A percentile compares a stretch with the other conserved stretches of the same genome.
Evolutionary conservation across 805 yeast species (phyloP).

Genomic region (Ogataea trehalophila): DNA sequence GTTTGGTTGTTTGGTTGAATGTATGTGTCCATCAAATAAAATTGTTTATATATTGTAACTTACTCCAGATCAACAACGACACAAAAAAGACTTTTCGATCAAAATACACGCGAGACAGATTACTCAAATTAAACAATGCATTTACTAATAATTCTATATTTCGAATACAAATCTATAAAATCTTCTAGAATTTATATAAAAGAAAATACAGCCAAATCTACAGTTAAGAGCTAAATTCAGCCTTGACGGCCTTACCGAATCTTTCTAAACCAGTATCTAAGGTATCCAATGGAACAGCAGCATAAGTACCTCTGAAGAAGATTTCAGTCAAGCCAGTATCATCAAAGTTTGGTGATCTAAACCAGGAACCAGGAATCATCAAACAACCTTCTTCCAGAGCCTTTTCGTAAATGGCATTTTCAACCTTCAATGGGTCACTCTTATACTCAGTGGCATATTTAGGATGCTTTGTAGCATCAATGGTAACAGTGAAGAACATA

Average conservation of each 20-base stretch:
- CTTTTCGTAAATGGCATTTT: slow-evolving; percentile 55
- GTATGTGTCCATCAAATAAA: no score
- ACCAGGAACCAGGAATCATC: slow-evolving; percentile 84
- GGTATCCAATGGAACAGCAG: slow-evolving; percentile 71
- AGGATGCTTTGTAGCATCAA: slow-evolving; percentile 81
- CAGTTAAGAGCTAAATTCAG: slow-evolving; percentile 43
- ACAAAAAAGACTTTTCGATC: no score
- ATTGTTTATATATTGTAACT: no score
- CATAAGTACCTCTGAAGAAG: slow-evolving; percentile 85
- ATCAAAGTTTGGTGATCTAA: slow-evolving; percentile 50
- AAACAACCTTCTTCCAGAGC: slow-evolving; percentile 57
- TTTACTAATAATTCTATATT: neutral
- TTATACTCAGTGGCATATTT: slow-evolving; percentile 53
- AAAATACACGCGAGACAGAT: no score
- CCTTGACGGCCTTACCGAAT: slow-evolving; percentile 58
- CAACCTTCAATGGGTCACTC: slow-evolving; percentile 60
- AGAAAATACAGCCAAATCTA: neutral
- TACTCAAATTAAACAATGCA: no score
- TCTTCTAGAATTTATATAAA: neutral
- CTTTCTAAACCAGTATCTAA: slow-evolving; percentile 59
- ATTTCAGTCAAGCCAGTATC: slow-evolving; percentile 42
- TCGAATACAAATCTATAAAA: neutral
- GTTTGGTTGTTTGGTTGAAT: neutral
- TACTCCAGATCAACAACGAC: no score
- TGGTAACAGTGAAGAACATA: slow-evolving; percentile 72